These are phyloP conservation scores for Arachnopeziza araneosa DNA, from an alignment of 2,329 filamentous ascomycete species.

Conservation along the genomic window DNA sequence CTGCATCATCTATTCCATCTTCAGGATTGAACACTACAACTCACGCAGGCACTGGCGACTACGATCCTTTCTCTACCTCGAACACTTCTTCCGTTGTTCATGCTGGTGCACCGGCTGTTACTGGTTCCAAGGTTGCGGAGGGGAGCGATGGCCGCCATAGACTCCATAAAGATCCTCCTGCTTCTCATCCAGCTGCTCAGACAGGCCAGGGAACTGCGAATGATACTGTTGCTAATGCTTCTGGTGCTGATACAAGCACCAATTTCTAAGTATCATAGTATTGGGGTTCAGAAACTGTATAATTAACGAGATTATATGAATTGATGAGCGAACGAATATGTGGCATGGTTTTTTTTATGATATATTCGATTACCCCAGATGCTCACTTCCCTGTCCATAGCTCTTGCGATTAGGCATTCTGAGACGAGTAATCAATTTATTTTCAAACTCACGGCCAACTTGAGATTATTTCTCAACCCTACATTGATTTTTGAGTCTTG, in stretches of 20 bases:
- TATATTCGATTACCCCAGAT: too few species aligned
- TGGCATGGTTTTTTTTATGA: neutral
- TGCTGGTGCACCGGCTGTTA: neutral
- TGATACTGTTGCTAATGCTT: constrained; percentile 10
- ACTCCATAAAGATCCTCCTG: constrained; percentile 25
- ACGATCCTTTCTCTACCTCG: neutral
- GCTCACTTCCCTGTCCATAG: too few species aligned
- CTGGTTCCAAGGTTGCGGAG: neutral
- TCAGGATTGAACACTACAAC: neutral
- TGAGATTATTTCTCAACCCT: too few species aligned
- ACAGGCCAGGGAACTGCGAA: constrained; percentile 1
- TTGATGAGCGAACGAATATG: neutral
- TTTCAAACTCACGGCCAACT: too few species aligned
- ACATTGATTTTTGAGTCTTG: too few species aligned
- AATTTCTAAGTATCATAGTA: neutral
- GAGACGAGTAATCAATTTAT: too few species aligned
- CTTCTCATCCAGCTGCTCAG: constrained; percentile 18
- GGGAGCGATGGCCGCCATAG: constrained; percentile 14
- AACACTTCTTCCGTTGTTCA: neutral
- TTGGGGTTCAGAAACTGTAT: neutral
- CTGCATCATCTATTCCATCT: neutral
- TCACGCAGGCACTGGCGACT: neutral
- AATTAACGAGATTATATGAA: neutral
- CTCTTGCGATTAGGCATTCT: too few species aligned
- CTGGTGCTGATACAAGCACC: neutral